Evolutionary conservation across 495 filamentous ascomycete species (phyloP), one percentile per base, ranked within the genome.

Genomic region (Neurospora sp.): DNA sequence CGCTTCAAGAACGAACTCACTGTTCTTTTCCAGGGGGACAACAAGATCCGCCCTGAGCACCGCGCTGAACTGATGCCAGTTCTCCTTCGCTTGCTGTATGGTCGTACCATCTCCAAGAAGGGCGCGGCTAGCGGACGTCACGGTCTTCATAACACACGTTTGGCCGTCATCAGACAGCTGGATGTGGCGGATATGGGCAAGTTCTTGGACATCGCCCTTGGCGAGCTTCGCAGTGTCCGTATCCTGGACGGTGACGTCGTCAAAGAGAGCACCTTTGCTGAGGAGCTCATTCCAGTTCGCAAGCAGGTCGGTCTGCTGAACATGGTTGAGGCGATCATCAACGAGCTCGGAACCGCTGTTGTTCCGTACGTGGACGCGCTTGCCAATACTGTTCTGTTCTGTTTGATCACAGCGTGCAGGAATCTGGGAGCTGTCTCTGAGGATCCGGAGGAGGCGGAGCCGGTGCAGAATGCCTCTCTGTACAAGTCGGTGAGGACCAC

Each of bases 1-100:
- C 86, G 92, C 61, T 98, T 98, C 82, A 91, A 93, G 76, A 96
- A 98, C 77, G 94, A 98, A 81, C 87, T 98, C 16, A 88, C 93
- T 0, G 88, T 94, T 2, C 91, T 98, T 71, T 88, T 98, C 69
- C 92, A 94, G 76, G 92, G 94, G 9, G 90, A 94, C 71, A 93
- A 90, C 74, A 81, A 89, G 71, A 90, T 98, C 68, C 89, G 91
- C 77, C 82, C 88, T 22, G 88, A 92, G 68, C 92, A 98, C 78
- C 89, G 89, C 5, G 74, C 78, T 22, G 87, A 88, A 31, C 78
- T 97, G 18, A 91, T 97, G 84, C 94, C 96, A 3, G 87, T 99
- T 16, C 85, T 98, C 69, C 87, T 99, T 35, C 87, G 94, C 69
- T 80, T 99, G 40, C 86, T 99, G 6, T 99, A 98, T 76, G 96